Base-by-base conservation (phyloP, 441 rosid genomes). In the Aquilaria agallochum region DNA sequence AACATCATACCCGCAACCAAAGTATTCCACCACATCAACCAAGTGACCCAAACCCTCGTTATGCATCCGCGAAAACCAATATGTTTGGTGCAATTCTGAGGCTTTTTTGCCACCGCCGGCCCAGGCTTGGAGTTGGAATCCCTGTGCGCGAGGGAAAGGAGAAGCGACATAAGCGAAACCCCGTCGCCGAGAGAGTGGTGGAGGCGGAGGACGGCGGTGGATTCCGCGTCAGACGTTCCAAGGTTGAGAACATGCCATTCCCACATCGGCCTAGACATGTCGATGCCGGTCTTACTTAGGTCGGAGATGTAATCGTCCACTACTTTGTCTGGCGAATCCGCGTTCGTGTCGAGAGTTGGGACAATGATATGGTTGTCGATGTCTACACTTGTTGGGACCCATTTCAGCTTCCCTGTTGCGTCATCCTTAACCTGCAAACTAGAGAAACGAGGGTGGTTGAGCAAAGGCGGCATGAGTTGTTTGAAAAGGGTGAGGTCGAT, bases 401-500 rank as follows among this genome's bases (percentile, higher is more conserved):
- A 76, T 44, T 56, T 66, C 14, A 66, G 27, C 56, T 57, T 62
- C 5, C 71, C 55, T 4, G 40, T 63, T 2, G 45, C 5, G 9
- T 40, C 45, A 2, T 10, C 53, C 34, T 5, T 49, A 60, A 76
- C 83, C 83, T 69, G 80, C 72, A 73, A 55, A 55, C 75, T 66
- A 12, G 72, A 73, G 77, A 82, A 82, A 27, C 73, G 84, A 71
- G 79, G 71, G 36, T 82, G 83, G 31, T 66, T 71, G 48, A 77
- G 79, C 71, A 75, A 36, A 31, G 81, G 60, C 20, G 65, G 55
- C 2, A 4, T 12, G 51, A 74, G 42, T 31, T 63, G 63, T 64
- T 64, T 77, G 63, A 75, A 12, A 15, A 61, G 58, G 4, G 48
- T 55, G 0, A 76, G 75, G 33, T 77, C 12, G 56, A 80, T 68